phyloP scores from a whole-genome alignment of 2,329 filamentous ascomycete genomes.

The Acephala macrosclerotiorum region DNA sequence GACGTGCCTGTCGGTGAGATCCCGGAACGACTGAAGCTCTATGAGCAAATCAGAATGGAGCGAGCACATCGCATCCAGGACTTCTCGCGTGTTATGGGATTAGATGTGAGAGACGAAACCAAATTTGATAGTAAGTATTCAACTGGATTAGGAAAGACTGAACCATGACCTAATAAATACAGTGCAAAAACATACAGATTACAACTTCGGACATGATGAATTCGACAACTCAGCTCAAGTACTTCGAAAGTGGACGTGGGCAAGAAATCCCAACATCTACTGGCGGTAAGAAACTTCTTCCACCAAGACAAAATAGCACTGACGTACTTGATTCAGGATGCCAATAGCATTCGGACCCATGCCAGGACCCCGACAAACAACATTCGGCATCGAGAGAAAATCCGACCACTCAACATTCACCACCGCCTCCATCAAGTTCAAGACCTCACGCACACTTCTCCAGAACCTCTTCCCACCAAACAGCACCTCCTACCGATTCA shows the following conservation, averaged over 20 bases:
- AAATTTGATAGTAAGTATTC: conserved; percentile 52
- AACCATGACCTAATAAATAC: conserved; percentile 39
- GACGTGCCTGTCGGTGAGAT: conserved; percentile 56
- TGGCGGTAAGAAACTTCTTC: conserved; percentile 31
- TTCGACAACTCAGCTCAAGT: conserved; percentile 56
- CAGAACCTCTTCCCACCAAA: conserved; percentile 48
- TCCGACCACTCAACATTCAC: conserved; percentile 24
- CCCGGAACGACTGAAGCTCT: conserved; percentile 62
- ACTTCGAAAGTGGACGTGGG: conserved; percentile 54
- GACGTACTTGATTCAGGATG: conserved; percentile 45
- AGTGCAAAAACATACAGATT: conserved; percentile 43
- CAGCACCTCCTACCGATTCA: conserved; percentile 43
- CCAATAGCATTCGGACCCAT: conserved; percentile 46
- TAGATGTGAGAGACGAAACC: conserved; percentile 12
- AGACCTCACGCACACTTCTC: conserved; percentile 48
- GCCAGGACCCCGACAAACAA: conserved; percentile 37
- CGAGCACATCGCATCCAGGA: conserved; percentile 66
- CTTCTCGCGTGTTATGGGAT: conserved; percentile 59
- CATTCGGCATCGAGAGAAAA: conserved; percentile 13
- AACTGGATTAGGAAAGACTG: conserved; percentile 34
- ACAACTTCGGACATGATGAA: conserved; percentile 61
- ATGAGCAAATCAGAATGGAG: conserved; percentile 63
- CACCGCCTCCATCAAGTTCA: conserved; percentile 50
- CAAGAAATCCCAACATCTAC: conserved; percentile 46
- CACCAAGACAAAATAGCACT: not conserved